phyloP scores from a whole-genome alignment of 2,329 filamentous ascomycete genomes.

The Aspergillus chevalieri region DNA sequence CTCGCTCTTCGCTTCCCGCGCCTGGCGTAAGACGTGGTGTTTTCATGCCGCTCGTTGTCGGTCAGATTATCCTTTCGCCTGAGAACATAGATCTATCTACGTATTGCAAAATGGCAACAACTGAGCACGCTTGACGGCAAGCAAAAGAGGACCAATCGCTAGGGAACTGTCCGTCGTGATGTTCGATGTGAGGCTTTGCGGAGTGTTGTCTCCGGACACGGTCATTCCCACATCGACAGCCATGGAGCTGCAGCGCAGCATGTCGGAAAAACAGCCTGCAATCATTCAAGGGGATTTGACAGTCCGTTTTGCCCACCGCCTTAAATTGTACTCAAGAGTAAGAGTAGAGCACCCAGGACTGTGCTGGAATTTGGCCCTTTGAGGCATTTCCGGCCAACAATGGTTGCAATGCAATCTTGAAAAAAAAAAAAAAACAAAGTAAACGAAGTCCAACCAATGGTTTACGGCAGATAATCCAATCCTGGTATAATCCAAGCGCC shows the following conservation, averaged over 20 bases:
- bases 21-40: background rate
- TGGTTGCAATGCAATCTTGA: background rate
- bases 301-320: background rate
- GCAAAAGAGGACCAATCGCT: background rate
- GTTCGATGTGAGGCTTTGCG: background rate
- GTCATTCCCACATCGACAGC: background rate
- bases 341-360: background rate
- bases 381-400: background rate
- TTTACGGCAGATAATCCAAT: background rate
- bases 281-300: background rate
- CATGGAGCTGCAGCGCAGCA: too few species aligned
- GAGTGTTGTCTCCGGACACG: background rate
- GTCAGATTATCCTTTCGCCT: slow-evolving; percentile 8
- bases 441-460: slow-evolving; percentile 5
- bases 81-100: slow-evolving; percentile 31
- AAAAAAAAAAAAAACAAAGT: slow-evolving; percentile 7
- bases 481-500: background rate
- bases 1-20: background rate
- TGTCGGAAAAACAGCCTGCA: too few species aligned
- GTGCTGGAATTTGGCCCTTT: background rate
- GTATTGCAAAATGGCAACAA: slow-evolving; percentile 21
- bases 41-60: background rate
- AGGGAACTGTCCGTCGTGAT: too few species aligned
- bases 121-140: background rate
- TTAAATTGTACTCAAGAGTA: background rate